phyloP scores from a whole-genome alignment of 192 early-diverging fungal species.

The Phlyctochytrium arcticum region DNA sequence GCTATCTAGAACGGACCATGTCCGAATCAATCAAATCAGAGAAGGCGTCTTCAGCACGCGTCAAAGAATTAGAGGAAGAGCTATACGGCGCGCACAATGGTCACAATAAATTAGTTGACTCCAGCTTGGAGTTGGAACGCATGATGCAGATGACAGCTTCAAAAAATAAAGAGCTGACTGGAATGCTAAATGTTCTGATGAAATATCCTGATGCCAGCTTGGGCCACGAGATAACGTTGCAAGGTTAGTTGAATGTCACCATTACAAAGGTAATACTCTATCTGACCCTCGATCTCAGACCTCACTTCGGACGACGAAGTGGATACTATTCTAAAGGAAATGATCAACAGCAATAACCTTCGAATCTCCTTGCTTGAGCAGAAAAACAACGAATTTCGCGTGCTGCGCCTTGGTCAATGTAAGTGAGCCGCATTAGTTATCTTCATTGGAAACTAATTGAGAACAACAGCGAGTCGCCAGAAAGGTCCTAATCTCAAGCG shows the following conservation, averaged over 20 bases:
- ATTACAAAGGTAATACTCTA: neutral
- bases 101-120: conserved; percentile 9
- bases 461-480: too few relatives aligned
- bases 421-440: neutral
- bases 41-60: neutral
- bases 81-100: neutral
- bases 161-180: conserved; percentile 8
- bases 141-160: conserved; percentile 2
- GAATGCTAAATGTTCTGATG: conserved; percentile 20
- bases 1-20: neutral
- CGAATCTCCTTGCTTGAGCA: conserved; percentile 43
- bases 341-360: conserved; percentile 42
- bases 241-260: neutral
- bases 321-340: conserved; percentile 33
- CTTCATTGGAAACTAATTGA: too few relatives aligned
- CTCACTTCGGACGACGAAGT: conserved; percentile 2
- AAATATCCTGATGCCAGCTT: conserved; percentile 40
- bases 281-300: neutral
- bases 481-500: too few relatives aligned
- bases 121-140: conserved; percentile 20
- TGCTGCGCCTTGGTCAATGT: conserved; percentile 31
- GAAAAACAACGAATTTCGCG: conserved; percentile 42
- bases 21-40: neutral
- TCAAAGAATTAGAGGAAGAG: neutral
- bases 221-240: conserved; percentile 24